Evolutionary conservation across 2,329 filamentous ascomycete species (phyloP), one percentile per base, ranked within the genome.

Genomic region (Colletotrichum coccodes): DNA sequence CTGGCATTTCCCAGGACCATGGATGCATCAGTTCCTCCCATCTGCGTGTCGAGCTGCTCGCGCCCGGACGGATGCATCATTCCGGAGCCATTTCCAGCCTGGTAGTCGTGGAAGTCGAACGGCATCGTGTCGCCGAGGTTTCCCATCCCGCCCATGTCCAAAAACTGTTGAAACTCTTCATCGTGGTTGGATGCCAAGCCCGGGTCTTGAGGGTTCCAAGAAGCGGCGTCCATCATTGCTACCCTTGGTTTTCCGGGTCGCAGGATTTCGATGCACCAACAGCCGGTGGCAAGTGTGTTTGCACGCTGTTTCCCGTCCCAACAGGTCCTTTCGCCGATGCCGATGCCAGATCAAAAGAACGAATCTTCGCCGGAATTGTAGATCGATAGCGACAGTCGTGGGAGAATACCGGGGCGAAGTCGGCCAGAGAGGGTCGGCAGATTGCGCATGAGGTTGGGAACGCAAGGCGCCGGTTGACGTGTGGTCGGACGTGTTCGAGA

Each of bases 151-250:
- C 84, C 85, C 82, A 91, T 87, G 72, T 90, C 86, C 70, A 91
- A 82, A 67, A 90, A 91, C 72, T 91, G 88, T 71, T 89, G 85
- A 75, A 91, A 90, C 44, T 90, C 89, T 76, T 91, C 89, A 54
- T 90, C 88, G 58, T 82, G 76, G 6, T 82, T 73, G 12, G 83
- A 76, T 32, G 85, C 80, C 77, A 89, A 81, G 67, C 82, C 81
- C 74, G 89, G 86, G 73, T 89, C 87, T 75, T 88, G 85, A 57
- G 83, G 82, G 72, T 85, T 85, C 89, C 89, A 91, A 70, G 79
- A 77, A 64, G 81, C 78, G 59, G 86, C 83, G 72, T 85, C 82
- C 85, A 89, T 88, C 81, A 83, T 87, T 77, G 76, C 77, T 74
- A 79, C 76, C 47, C 42, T 53, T 53, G 23, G 42, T 26, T 21